Percentiles rank a stretch among this genome's conserved stretches.
Evolutionary conservation across 345 rosid species (phyloP).

Genomic region (Euphorbia peplus): DNA sequence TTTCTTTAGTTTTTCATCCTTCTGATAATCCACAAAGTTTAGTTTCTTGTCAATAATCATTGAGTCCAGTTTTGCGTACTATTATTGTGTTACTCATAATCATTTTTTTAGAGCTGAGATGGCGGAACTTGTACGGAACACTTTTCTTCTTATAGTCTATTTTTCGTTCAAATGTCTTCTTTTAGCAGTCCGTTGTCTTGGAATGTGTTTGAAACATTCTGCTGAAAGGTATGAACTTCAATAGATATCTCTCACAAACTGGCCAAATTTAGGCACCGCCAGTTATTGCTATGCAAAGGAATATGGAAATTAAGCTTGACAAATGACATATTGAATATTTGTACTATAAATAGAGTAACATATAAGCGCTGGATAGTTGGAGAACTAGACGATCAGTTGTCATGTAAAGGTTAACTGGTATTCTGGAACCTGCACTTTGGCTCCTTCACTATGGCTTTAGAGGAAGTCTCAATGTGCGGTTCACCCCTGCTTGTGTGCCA

Average conservation of each 20-base stretch:
- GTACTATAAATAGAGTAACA: not conserved
- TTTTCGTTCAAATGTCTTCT: not conserved
- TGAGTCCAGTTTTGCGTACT: not conserved
- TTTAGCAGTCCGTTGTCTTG: too few relatives aligned
- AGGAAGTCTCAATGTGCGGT: not conserved
- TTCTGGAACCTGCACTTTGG: not conserved
- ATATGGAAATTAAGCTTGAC: not conserved
- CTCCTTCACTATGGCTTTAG: not conserved
- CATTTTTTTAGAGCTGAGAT: not conserved
- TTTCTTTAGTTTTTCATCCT: not conserved
- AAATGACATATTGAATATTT: not conserved
- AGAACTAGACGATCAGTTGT: not conserved
- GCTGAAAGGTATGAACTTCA: not conserved
- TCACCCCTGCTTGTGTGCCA: not conserved
- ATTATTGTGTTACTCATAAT: not conserved
- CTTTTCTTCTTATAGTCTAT: not conserved
- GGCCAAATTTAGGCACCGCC: not conserved
- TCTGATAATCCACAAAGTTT: not conserved
- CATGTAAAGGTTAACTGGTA: not conserved
- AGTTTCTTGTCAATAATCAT: not conserved
- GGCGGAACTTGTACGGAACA: not conserved
- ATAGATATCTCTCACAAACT: not conserved
- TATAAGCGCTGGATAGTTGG: not conserved
- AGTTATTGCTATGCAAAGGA: not conserved
- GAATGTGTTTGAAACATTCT: not conserved